phyloP scores from a whole-genome alignment of 306 rosid species.

The Adenanthera pavonina region DNA sequence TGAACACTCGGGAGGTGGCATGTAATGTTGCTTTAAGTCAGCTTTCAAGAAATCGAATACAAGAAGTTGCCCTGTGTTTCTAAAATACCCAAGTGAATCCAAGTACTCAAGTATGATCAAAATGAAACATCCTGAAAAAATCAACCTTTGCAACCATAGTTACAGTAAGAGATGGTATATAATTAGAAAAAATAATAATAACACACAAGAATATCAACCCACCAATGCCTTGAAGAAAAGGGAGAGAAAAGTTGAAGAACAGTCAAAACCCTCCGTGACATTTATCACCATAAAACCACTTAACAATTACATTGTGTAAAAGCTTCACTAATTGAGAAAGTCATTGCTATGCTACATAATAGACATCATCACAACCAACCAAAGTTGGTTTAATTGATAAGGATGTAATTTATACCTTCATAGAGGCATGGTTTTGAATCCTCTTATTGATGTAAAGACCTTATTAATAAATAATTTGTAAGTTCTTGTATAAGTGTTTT shows the following conservation, averaged over 20 bases:
- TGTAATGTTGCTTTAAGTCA: not conserved
- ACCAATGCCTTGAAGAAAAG: not conserved
- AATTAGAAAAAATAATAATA: not conserved
- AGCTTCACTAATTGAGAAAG: not conserved
- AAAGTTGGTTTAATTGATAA: too few species aligned
- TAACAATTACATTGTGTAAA: not conserved
- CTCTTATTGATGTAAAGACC: too few species aligned
- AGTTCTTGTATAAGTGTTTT: too few species aligned
- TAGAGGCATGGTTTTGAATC: too few species aligned
- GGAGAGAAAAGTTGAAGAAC: not conserved
- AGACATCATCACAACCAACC: too few species aligned
- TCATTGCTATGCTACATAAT: not conserved
- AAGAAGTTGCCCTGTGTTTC: not conserved
- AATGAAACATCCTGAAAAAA: slow-evolving; percentile 20
- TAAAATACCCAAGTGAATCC: not conserved
- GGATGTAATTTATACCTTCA: too few species aligned
- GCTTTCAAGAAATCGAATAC: slow-evolving; percentile 20
- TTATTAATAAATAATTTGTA: too few species aligned
- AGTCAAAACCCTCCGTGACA: not conserved
- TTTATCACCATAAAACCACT: not conserved
- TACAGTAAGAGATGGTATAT: not conserved
- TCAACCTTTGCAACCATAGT: slow-evolving; percentile 15
- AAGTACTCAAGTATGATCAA: not conserved
- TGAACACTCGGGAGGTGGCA: not conserved
- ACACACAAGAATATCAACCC: not conserved